Conservation (phyloP, 495 filamentous ascomycete genomes). For the Penicillium pulvis region DNA sequence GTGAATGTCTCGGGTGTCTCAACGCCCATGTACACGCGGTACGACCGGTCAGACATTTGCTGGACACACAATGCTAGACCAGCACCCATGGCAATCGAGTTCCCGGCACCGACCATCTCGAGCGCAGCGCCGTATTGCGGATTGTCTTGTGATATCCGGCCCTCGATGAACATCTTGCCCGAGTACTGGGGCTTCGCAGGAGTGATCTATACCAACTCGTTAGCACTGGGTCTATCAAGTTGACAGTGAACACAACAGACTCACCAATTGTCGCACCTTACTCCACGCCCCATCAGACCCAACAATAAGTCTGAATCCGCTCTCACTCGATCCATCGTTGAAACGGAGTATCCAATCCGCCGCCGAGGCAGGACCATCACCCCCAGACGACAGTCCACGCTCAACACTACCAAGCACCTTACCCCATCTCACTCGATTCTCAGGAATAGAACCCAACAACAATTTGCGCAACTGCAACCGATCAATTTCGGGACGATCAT, state of each 20-base stretch:
- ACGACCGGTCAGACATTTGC: conserved; percentile 21
- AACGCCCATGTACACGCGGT: conserved; percentile 25
- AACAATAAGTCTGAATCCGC: conserved; percentile 14
- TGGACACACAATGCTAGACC: conserved; percentile 13
- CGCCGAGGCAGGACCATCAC: background rate
- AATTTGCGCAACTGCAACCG: conserved; percentile 38
- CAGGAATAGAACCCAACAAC: conserved; percentile 39
- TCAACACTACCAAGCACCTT: conserved; percentile 1
- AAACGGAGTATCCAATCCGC: conserved; percentile 9
- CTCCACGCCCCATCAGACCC: conserved; percentile 17
- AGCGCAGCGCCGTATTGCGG: conserved; percentile 17
- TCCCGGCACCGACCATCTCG: conserved; percentile 20
- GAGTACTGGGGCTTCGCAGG: conserved; percentile 19
- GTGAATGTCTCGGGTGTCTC: conserved; percentile 8
- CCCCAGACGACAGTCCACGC: background rate
- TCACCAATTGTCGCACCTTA: conserved; percentile 10
- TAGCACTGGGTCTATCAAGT: background rate
- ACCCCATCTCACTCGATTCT: conserved; percentile 39
- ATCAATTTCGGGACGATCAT: conserved; percentile 42
- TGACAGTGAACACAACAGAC: background rate
- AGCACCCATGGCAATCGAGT: conserved; percentile 15
- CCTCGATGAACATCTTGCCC: conserved; percentile 24
- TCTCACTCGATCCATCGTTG: conserved; percentile 5
- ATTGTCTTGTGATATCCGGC: conserved; percentile 17
- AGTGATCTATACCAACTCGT: conserved; percentile 13